A percentile compares a stretch with the other conserved stretches of the same genome.
phyloP scores from a whole-genome alignment of 148 eudicot species.

The Heliamphora exappendiculata region DNA sequence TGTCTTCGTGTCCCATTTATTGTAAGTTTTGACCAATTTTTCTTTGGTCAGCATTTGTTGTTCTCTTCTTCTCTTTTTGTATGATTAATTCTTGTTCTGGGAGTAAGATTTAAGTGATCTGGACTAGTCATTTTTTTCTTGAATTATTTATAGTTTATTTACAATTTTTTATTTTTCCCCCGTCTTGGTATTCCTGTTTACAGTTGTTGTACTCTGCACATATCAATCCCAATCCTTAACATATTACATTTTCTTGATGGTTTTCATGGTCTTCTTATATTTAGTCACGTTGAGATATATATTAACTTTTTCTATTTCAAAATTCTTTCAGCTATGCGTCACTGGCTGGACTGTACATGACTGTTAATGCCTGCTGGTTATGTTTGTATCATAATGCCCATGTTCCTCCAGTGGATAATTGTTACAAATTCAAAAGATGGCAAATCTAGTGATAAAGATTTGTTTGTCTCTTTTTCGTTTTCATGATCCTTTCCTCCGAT shows the following conservation, averaged over 20 bases:
- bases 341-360: not conserved
- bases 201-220: not conserved
- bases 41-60: not conserved
- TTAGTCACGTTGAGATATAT: not conserved
- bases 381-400: not conserved
- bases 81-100: not conserved
- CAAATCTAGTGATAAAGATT: slow-evolving; percentile 3
- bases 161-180: not conserved
- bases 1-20: not conserved
- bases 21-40: not conserved
- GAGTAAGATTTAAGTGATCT: not conserved
- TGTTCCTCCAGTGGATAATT: not conserved
- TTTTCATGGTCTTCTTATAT: not conserved
- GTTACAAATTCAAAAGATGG: slow-evolving; percentile 4
- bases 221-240: not conserved
- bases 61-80: not conserved
- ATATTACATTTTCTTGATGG: not conserved
- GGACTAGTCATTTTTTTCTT: not conserved
- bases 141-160: not conserved
- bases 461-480: slow-evolving; percentile 1
- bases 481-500: slow-evolving; percentile 7
- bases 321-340: not conserved
- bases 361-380: not conserved
- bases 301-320: not conserved
- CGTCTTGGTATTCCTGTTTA: not conserved